Base-by-base conservation (phyloP, 116 monocot species). In the Phalaenopsis hybrid region DNA sequence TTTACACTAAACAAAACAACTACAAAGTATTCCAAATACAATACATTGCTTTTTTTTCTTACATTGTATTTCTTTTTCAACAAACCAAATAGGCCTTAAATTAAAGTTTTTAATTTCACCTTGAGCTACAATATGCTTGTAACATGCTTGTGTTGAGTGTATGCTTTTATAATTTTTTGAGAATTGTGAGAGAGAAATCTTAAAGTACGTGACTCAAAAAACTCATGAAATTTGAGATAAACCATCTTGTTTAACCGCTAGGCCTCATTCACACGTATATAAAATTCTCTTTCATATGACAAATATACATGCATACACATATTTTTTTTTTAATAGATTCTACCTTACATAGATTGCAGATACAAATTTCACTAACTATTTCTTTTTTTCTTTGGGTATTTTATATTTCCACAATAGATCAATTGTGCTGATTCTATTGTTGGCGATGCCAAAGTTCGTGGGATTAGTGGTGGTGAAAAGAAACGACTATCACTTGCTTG, bases 381-480 rank as follows among this genome's bases (percentile, higher is more conserved):
- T 31, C 68, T 23, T 16, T 31, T 84, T 67, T 37, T 61, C 46
- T 31, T 21, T 72, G 55, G 34, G 16, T 79, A 20, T 12, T 58
- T 79, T 46, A 9, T 67, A 18, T 61, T 43, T 33, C 59, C 28
- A 55, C 15, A 31, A 81, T 85, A 96, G 96, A 83, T 93, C 21
- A 93, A 88, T 70, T 98, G 95, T 89, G 91, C 90, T 33, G 92
- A 95, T 90, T 90, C 98, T 49, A 93, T 98, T 68, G 92, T 98
- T 80, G 98, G 98, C 73, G 98, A 98, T 92, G 90, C 95, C 45
- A 98, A 98, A 95, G 90, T 95, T 20, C 90, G 98, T 82, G 98
- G 98, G 77, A 98, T 98, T 75, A 98, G 98, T 85, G 98, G 98
- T n/a, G 98, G 98, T 81, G 98, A 98, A 85, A 98, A 95, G 89